A percentile compares a stretch with the other conserved stretches of the same genome.
phyloP scores from a whole-genome alignment of 306 rosid genomes.

The Cicer pinnatifidum region DNA sequence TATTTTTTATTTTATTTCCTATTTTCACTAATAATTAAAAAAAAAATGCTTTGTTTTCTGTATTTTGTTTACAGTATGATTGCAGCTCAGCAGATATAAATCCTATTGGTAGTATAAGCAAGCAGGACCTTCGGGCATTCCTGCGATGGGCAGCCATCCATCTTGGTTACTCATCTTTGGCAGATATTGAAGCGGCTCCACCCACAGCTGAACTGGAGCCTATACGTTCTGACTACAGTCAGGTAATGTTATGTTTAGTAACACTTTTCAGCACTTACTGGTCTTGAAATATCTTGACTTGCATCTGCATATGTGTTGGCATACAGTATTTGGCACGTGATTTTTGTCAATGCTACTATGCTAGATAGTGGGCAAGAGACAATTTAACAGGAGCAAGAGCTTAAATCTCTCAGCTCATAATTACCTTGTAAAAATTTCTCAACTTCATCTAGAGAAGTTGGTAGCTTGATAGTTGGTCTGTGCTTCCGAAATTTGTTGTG shows the following conservation, averaged over 20 bases:
- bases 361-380: constrained; percentile 8
- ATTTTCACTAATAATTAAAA: neutral
- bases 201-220: constrained; percentile 99
- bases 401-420: constrained; percentile 25
- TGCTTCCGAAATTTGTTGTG: neutral
- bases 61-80: constrained; percentile 61
- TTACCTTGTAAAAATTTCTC: neutral
- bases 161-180: constrained; percentile 82
- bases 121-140: constrained; percentile 87
- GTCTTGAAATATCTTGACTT: constrained; percentile 33
- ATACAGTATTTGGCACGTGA: constrained; percentile 24
- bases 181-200: constrained; percentile 94
- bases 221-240: constrained; percentile 84
- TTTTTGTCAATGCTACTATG: neutral
- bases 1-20: constrained; percentile 2
- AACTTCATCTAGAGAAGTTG: neutral
- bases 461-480: neutral
- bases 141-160: constrained; percentile 86
- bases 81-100: constrained; percentile 97
- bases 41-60: neutral
- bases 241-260: constrained; percentile 56
- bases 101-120: constrained; percentile 93
- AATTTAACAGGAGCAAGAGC: constrained; percentile 12
- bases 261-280: neutral
- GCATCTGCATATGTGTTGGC: constrained; percentile 8